phyloP scores from a whole-genome alignment of 192 early-diverging fungal species.

The Coemansia sp. region DNA sequence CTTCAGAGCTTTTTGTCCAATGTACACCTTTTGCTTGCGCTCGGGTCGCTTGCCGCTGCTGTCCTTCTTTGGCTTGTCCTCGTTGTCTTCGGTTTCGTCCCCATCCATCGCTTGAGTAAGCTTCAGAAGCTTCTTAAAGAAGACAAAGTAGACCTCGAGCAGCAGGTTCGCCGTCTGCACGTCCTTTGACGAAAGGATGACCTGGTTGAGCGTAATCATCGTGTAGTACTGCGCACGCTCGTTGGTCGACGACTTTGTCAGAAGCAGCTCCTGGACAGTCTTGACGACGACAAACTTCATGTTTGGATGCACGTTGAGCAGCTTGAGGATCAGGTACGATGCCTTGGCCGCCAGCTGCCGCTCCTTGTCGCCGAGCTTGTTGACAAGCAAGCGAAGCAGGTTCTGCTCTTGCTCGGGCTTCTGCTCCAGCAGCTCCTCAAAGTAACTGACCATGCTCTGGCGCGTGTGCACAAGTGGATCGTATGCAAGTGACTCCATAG shows the following conservation, averaged over 20 bases:
- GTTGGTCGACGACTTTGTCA: slow-evolving; percentile 66
- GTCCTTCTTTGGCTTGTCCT: slow-evolving; percentile 40
- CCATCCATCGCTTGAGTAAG: slow-evolving; percentile 56
- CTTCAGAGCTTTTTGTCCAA: slow-evolving; percentile 48
- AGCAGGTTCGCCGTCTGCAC: slow-evolving; percentile 76
- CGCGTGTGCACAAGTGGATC: slow-evolving; percentile 85
- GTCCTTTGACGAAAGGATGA: slow-evolving; percentile 77
- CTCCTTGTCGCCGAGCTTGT: slow-evolving; percentile 94
- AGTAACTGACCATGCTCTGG: slow-evolving; percentile 73
- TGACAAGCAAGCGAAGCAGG: slow-evolving; percentile 85
- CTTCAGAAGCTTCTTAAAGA: slow-evolving; percentile 83
- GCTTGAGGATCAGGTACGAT: slow-evolving; percentile 71
- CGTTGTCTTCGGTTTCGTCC: slow-evolving; percentile 49
- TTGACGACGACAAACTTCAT: slow-evolving; percentile 88
- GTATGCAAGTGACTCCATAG: slow-evolving; percentile 83
- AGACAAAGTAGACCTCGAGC: slow-evolving; percentile 85
- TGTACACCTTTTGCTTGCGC: slow-evolving; percentile 33
- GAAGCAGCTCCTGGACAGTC: slow-evolving; percentile 84
- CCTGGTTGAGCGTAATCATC: slow-evolving; percentile 89
- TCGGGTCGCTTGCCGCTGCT: slow-evolving; percentile 39
- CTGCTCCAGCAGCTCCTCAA: slow-evolving; percentile 72
- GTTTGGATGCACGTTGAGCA: slow-evolving; percentile 73
- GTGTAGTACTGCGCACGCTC: slow-evolving; percentile 90
- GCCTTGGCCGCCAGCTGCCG: slow-evolving; percentile 85
- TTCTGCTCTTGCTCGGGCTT: slow-evolving; percentile 98